Evolutionary conservation across 1,284 basidiomycete species (phyloP).

Genomic region (Tylopilus orsonianus): DNA sequence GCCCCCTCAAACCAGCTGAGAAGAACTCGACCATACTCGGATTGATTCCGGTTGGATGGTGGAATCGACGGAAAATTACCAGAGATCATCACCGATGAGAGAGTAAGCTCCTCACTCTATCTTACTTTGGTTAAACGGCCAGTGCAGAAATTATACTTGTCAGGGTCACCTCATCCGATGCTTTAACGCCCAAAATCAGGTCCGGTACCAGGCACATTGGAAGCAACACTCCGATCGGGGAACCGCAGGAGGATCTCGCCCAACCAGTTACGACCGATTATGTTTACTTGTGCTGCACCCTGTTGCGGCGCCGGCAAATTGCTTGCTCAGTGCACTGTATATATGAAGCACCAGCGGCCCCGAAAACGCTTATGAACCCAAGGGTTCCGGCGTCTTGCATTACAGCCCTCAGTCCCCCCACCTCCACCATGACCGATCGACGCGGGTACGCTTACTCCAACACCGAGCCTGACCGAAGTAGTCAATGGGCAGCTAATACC

Average conservation of each 20-base stretch:
- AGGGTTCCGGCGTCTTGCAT: constrained; percentile 6
- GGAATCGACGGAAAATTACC: constrained; percentile 17
- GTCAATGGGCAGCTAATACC: constrained; percentile 25
- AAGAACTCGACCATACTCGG: constrained; percentile 19
- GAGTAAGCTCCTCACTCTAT: constrained; percentile 16
- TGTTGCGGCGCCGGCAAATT: constrained; percentile 35
- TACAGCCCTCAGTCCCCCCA: constrained; percentile 4
- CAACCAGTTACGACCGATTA: constrained; percentile 30
- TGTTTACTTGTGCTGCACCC: constrained; percentile 35
- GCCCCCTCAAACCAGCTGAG: constrained; percentile 11
- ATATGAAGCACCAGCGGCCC: constrained; percentile 31
- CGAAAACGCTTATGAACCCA: constrained; percentile 37
- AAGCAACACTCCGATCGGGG: constrained; percentile 29
- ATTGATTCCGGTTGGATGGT: constrained; percentile 18
- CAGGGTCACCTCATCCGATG: constrained; percentile 28
- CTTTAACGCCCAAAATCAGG: constrained; percentile 27
- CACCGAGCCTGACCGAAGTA: constrained; percentile 18
- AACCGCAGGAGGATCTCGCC: constrained; percentile 31
- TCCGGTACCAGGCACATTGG: constrained; percentile 32
- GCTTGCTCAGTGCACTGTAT: constrained; percentile 27
- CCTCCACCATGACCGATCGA: constrained; percentile 28
- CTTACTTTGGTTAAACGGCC: constrained; percentile 35
- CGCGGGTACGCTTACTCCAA: constrained; percentile 30
- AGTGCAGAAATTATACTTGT: constrained; percentile 17
- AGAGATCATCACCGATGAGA: constrained; percentile 16